Evolutionary conservation across 1,284 basidiomycete species (phyloP), one percentile per base, ranked within the genome.

Genomic region (Apiotrichum akiyoshidainum): DNA sequence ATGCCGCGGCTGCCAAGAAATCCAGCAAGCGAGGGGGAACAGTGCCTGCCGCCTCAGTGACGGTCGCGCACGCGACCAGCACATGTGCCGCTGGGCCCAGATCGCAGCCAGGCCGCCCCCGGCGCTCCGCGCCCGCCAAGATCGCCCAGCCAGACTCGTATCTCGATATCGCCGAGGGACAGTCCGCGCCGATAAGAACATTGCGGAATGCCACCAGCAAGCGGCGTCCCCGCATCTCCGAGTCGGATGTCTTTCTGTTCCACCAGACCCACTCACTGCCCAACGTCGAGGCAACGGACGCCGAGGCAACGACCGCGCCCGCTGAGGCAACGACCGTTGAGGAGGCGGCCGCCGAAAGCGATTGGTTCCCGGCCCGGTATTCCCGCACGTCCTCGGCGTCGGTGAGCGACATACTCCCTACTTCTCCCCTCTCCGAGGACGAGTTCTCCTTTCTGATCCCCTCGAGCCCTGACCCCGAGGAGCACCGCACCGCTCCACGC

Each of bases 371-470:
- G 19, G 19, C n/a, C 6, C 42, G 19, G 8, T 44, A 21, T 11
- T 54, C 52, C 16, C 52, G 45, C 17, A 39, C 52, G 11, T 54
- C 52, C 9, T 46, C 52, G 37, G 52, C 52, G 21, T 54, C 52
- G 8, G 52, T 54, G 12, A 54, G 52, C 26, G 52, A 54, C 37
- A 46, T 46, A 2, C 35, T 54, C 16, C 21, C 42, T 9, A 35
- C 52, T 33, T 53, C 52, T 16, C 52, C 52, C 19, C 33, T 33
- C 13, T 40, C 31, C 16, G 41, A 31, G 11, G 34, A n/a, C 9
- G 52, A 45, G 35, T 26, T 39, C 14, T 46, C 52, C 26, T 54
- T 54, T 13, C 17, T 54, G 13, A 26, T 54, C 5, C 45, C 52
- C 9, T 54, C 52, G 5, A 46, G 45, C 5, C 52, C 52, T 26